A percentile compares a stretch with the other conserved stretches of the same genome.
Conservation (phyloP, 106 monocot species). For the Allium fistulosum region DNA sequence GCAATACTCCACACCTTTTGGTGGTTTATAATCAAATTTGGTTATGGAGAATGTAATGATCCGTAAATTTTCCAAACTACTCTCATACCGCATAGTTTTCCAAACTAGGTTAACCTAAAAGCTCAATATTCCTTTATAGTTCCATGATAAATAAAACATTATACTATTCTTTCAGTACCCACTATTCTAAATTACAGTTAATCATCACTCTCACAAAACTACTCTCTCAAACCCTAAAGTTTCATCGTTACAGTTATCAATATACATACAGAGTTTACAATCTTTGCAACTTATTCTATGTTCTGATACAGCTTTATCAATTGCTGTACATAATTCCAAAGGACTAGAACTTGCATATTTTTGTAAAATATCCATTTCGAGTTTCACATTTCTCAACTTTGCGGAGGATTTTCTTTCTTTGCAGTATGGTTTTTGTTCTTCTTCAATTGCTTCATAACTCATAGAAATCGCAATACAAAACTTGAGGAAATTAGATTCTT, state of each 20-base stretch:
- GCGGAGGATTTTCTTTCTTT: background rate
- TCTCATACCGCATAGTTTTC: no score
- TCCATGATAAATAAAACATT: no score
- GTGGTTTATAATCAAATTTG: no score
- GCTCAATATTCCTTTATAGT: no score
- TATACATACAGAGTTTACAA: constrained; percentile 2
- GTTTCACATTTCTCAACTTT: background rate
- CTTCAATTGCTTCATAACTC: constrained; percentile 21
- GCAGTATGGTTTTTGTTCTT: constrained; percentile 5
- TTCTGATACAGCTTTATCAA: constrained; percentile 35
- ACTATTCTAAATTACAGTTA: no score
- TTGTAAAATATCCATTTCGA: constrained; percentile 6
- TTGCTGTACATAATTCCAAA: constrained; percentile 43
- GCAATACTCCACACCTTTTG: no score
- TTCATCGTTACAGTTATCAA: constrained; percentile 3
- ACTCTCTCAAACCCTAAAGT: background rate
- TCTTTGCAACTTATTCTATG: constrained; percentile 1
- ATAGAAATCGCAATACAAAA: constrained; percentile 25
- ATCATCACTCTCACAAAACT: background rate
- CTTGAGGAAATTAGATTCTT: constrained; percentile 41
- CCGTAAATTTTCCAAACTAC: no score
- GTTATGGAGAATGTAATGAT: no score
- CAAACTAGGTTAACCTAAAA: no score
- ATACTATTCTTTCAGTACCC: no score
- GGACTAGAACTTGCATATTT: constrained; percentile 24